phyloP scores from a whole-genome alignment of 1,139 yeast species.

The Scheffersomyces quercinus region DNA sequence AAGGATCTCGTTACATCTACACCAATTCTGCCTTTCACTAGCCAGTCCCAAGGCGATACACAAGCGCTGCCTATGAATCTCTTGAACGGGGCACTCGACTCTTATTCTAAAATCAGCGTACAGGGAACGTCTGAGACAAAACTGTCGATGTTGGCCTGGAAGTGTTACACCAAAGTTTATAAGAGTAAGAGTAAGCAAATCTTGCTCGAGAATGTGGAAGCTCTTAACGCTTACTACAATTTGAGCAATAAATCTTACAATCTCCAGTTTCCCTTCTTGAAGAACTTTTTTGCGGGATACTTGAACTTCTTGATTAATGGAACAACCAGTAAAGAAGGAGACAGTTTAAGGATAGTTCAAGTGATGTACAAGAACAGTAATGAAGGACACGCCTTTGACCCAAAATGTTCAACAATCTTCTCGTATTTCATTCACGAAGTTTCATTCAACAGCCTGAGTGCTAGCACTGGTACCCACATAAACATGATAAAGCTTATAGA shows the following conservation, averaged over 20 bases:
- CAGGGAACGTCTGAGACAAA: conserved; percentile 4
- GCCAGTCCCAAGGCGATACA: conserved; percentile 9
- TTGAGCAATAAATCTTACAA: conserved; percentile 19
- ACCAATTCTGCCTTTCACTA: conserved; percentile 13
- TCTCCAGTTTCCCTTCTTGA: conserved; percentile 41
- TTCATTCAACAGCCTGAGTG: conserved; percentile 9
- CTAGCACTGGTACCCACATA: conserved; percentile 1
- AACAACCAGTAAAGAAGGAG: conserved; percentile 20
- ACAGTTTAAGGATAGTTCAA: conserved; percentile 33
- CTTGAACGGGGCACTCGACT: conserved; percentile 27
- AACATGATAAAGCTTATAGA: conserved; percentile 2
- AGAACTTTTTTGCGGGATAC: conserved; percentile 42
- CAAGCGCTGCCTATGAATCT: conserved; percentile 15
- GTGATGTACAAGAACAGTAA: conserved; percentile 20
- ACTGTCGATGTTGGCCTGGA: conserved; percentile 33
- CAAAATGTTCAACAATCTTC: conserved; percentile 17
- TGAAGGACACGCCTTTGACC: conserved; percentile 9
- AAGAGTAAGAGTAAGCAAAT: conserved; percentile 17
- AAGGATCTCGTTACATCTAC: conserved; percentile 5
- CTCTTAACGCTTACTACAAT: conserved; percentile 36
- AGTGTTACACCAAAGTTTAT: conserved; percentile 32
- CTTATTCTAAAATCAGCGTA: conserved; percentile 29
- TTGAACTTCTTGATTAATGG: conserved; percentile 40
- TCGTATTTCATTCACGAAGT: conserved; percentile 35
- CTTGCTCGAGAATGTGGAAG: conserved; percentile 30